Evolutionary conservation across 768 basidiomycete genomes (phyloP), one percentile per base, ranked within the genome.

Genomic region (Auricularia sp.): DNA sequence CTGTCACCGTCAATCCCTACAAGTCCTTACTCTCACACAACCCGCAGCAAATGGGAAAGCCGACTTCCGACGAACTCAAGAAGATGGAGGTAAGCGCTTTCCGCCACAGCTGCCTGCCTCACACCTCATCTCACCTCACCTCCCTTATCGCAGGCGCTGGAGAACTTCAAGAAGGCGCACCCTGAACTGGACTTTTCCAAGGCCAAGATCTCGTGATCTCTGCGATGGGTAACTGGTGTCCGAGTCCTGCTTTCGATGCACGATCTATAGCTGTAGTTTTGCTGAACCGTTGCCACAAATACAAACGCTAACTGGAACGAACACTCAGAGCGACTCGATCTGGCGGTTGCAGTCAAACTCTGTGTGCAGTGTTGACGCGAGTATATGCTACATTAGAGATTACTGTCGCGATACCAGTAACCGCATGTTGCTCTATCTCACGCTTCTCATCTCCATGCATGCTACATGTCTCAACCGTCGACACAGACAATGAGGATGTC

Each of bases 101-200:
- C 39, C 47, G 12, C 63, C 51, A 61, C 58, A 11, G 11, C 33
- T 29, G 53, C 33, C 42, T 43, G 18, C 53, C 35, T 23, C 34
- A 47, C 51, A 51, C 61, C 54, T 16, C 53, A 61, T 67, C 42
- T 36, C 51, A 44, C 64, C 51, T 61, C 34, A 43, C 59, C 60
- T 29, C 29, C 29, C 29, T 29, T 29, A 29, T 29, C 53, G 14
- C 66, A 94, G 88, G 86, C 90, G 56, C 77, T 98, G 64, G 84
- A 86, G 76, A 94, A 89, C 74, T 97, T 98, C 77, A 90, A 94
- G 77, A 85, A 79, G 1, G 83, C 84, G 44, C 94, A 98, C 74
- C 95, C 95, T 0, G 95, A 98, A 74, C 80, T 98, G 70, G 95
- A 98, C 74, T 95, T 98, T 73, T 91, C 90, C 34, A 87, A 94